These are phyloP conservation scores for Forsythia viridissima DNA, from an alignment of 257 asterid species.

Conservation along the genomic window DNA sequence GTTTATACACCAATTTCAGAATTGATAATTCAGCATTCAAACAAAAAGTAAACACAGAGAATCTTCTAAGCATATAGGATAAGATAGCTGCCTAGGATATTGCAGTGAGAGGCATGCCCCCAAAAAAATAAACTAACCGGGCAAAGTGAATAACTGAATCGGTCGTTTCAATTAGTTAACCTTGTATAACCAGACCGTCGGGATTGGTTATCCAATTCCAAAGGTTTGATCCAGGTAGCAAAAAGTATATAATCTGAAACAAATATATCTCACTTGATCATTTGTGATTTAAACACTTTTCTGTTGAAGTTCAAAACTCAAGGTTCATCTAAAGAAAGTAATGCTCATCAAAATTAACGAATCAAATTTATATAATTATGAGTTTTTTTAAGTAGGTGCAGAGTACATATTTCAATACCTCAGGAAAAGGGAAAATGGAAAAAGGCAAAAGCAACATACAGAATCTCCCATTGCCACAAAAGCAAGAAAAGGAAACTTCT, in stretches of 20 bases:
- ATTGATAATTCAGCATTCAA: neutral
- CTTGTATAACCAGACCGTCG: neutral
- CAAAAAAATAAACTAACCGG: neutral
- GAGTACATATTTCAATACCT: slow-evolving; percentile 14
- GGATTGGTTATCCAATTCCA: neutral
- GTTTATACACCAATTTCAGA: neutral
- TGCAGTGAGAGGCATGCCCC: neutral
- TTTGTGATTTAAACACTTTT: neutral
- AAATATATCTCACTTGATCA: neutral
- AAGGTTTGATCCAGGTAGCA: neutral
- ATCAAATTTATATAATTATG: neutral
- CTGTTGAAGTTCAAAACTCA: neutral
- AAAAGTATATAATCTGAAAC: neutral
- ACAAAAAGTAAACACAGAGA: slow-evolving; percentile 14
- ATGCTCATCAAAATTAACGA: neutral
- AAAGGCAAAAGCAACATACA: slow-evolving; percentile 18
- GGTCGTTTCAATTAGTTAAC: neutral
- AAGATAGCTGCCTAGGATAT: neutral
- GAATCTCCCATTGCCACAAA: slow-evolving; percentile 22
- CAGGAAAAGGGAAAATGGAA: slow-evolving; percentile 10
- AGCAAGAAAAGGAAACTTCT: slow-evolving; percentile 10
- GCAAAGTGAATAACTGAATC: neutral
- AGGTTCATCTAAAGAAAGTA: neutral
- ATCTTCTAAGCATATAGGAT: slow-evolving; percentile 13
- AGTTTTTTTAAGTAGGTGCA: neutral